Evolutionary conservation across 2,329 filamentous ascomycete genomes (phyloP), one percentile per base, ranked within the genome.

Genomic region (Apiospora sp.): DNA sequence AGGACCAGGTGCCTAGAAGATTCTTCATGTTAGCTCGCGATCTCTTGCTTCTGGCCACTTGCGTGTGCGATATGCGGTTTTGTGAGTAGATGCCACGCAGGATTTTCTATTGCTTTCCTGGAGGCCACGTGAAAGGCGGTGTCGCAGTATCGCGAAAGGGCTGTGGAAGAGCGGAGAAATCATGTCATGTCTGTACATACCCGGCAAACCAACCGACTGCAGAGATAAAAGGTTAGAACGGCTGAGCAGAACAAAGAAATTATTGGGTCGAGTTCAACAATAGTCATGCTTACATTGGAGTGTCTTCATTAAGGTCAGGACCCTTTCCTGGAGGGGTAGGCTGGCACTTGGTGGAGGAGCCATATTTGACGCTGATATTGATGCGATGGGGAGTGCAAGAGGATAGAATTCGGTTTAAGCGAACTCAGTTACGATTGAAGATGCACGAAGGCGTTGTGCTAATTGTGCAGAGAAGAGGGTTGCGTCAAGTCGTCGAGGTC

Each of bases 281-380:
- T 75, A 67, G 67, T 37, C 37, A 41, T 68, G 91, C 86, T 83
- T 91, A 93, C 96, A 99, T 87, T 98, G 96, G 77, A 98, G 88
- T 67, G 95, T 98, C 84, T 97, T 92, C 77, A 92, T 95, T 77
- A 98, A 88, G 78, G 90, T 87, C 79, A 94, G 84, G 74, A 98
- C 86, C 81, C 95, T 90, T 86, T 96, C 91, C 80, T 86, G 85
- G 79, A 96, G 87, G 82, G 94, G 92, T 83, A 93, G 83, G 78
- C 86, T 88, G 73, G 92, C 86, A 73, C 92, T 86, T 76, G 93
- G 92, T 83, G 93, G 92, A 85, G 93, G 92, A 84, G 93, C 90
- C 92, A 94, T 94, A 73, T 78, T 64, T 79, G 73, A 69, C 72
- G 67, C 14, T 48, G 61, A 34, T 43, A 51, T 30, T 2, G 34